phyloP scores from a whole-genome alignment of 306 rosid genomes.

The Begonia loranthoides region DNA sequence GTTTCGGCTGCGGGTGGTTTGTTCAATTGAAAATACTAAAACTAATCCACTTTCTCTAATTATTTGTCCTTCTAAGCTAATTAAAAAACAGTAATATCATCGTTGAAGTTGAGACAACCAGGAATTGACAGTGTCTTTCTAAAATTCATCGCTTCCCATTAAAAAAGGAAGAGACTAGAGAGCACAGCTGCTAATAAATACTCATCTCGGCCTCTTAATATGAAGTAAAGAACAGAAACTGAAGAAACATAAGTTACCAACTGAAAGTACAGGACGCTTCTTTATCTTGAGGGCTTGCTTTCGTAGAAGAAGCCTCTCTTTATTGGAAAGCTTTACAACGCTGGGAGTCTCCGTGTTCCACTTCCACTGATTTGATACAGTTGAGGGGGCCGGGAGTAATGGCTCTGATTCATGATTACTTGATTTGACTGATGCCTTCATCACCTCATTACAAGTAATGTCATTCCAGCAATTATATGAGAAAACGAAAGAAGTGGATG shows the following conservation, averaged over 20 bases:
- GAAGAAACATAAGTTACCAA: conserved; percentile 26
- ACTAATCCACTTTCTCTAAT: too few relatives aligned
- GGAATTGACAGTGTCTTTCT: too few relatives aligned
- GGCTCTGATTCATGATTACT: conserved; percentile 16
- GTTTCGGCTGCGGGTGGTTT: too few relatives aligned
- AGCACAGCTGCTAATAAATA: too few relatives aligned
- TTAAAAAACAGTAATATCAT: too few relatives aligned
- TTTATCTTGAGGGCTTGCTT: conserved; percentile 66
- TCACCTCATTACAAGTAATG: conserved; percentile 15
- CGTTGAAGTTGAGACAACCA: too few relatives aligned
- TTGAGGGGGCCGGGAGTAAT: conserved; percentile 15
- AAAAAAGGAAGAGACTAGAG: too few relatives aligned
- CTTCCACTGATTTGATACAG: conserved; percentile 10
- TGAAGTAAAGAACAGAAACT: too few relatives aligned
- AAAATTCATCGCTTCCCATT: too few relatives aligned
- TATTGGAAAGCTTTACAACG: conserved; percentile 50
- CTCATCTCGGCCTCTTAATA: too few relatives aligned
- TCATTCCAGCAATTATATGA: conserved; percentile 1
- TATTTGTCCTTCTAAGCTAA: too few relatives aligned
- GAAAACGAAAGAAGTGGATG: conserved; percentile 6
- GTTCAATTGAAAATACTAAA: too few relatives aligned
- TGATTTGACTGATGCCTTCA: conserved; percentile 18
- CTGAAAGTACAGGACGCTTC: conserved; percentile 64
- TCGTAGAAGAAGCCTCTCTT: conserved; percentile 70
- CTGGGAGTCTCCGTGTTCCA: conserved; percentile 20